Base-by-base conservation (phyloP, 257 asterid species). In the Parsonsia alboflavescens region DNA sequence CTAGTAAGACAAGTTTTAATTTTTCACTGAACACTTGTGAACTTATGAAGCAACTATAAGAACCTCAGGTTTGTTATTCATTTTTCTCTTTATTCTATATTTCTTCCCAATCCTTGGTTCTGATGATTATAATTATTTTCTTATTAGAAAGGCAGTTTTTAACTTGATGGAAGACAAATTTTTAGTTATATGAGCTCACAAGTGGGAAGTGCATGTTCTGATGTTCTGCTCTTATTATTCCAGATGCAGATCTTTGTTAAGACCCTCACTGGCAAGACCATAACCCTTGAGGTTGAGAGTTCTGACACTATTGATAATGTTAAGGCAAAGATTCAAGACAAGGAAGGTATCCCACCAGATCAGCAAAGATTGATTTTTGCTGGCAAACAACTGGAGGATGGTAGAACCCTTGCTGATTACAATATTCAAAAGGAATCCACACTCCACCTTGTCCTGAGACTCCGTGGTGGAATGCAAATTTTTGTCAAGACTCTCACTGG, bases 331-430 rank as follows among this genome's bases (percentile, higher is more conserved):
- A 53, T 53, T 53, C 58, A 53, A 53, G 58, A 53, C 24, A 53
- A 53, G 24, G 62, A 57, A 22, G 33, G 63, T 57, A 57, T 57
- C 16, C 16, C 16, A 9, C 7, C 33, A 8, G 17, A n/a, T 57
- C 63, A 57, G 63, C 63, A 57, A 26, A 57, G 63, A 26, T 57
- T 57, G 63, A 57, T 57, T 57, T 57, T 57, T 22, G 63, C 63
- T 2, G 63, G 63, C 2, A 57, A 57, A 57, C 63, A 57, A 57
- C 33, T 57, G 63, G 63, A 57, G 36, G 63, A 57, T 57, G 63
- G 63, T 10, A 26, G 61, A 0, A 54, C 61, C 12, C 33, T 57
- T 57, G 63, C 63, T 12, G 63, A 57, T 6, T 57, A 57, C 63
- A 57, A 57, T 1, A 57, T 57, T 2, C 63, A 57, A 1, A 57